Conservation (phyloP, 495 filamentous ascomycete species). For the Trichoderma virens region DNA sequence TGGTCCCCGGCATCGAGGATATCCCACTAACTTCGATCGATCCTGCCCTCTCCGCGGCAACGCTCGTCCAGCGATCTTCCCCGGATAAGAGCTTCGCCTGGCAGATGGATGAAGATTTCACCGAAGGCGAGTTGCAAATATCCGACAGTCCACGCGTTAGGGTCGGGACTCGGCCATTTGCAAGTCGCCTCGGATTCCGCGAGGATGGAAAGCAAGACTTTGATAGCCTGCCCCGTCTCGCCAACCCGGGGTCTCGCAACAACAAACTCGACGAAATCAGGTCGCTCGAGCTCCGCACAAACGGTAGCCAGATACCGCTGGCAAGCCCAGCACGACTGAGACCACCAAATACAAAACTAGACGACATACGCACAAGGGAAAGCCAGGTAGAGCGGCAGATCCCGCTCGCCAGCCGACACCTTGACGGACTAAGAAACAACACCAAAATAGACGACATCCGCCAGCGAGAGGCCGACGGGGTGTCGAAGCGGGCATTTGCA, state of each 20-base stretch:
- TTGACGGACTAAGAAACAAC: conserved; percentile 20
- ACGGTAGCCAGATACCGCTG: conserved; percentile 4
- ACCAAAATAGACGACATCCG: conserved; percentile 47
- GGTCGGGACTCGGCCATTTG: conserved; percentile 21
- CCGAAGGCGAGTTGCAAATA: conserved; percentile 51
- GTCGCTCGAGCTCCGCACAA: conserved; percentile 29
- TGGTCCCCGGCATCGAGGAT: conserved; percentile 18
- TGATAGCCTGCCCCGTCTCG: background rate
- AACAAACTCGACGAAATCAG: conserved; percentile 35
- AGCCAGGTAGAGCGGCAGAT: conserved; percentile 30
- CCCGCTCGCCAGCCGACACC: conserved; percentile 14
- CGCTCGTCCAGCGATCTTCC: conserved; percentile 28
- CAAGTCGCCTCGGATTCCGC: conserved; percentile 11
- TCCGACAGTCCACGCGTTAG: conserved; percentile 52
- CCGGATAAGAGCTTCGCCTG: conserved; percentile 44
- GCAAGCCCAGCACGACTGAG: background rate
- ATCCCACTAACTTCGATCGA: conserved; percentile 39
- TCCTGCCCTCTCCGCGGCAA: conserved; percentile 25
- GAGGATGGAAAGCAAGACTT: conserved; percentile 1
- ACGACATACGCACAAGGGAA: conserved; percentile 46
- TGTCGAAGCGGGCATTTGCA: conserved; percentile 51
- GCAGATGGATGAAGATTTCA: conserved; percentile 56
- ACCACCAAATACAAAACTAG: conserved; percentile 29
- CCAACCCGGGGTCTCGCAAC: conserved; percentile 19
- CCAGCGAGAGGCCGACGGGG: conserved; percentile 49